phyloP scores from a whole-genome alignment of 345 rosid species.

The Physaria fendleri region DNA sequence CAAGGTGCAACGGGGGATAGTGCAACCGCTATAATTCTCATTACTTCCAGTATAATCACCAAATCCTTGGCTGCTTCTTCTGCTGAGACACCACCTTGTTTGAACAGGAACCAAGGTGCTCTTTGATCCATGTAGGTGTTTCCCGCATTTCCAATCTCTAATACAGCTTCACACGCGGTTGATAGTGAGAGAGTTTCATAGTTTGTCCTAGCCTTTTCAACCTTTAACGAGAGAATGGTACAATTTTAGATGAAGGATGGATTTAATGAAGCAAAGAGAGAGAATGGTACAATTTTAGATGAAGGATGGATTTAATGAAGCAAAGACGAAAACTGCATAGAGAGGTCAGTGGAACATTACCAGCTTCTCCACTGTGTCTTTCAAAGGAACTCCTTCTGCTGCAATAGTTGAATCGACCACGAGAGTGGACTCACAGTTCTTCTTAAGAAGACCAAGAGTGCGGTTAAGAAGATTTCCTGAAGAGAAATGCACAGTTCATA shows the following conservation, averaged over 20 bases:
- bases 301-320: neutral
- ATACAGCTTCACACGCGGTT: conserved; percentile 75
- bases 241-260: neutral
- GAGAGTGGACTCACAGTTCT: conserved; percentile 76
- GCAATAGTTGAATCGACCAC: conserved; percentile 66
- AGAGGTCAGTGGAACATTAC: conserved; percentile 30
- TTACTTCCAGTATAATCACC: conserved; percentile 73
- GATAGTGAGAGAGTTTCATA: conserved; percentile 68
- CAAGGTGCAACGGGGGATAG: conserved; percentile 70
- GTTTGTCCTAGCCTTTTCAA: conserved; percentile 53
- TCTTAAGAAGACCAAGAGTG: conserved; percentile 85
- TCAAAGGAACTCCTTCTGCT: conserved; percentile 57
- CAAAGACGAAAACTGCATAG: neutral
- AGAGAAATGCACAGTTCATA: neutral
- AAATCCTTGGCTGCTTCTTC: conserved; percentile 94
- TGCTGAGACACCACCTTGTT: conserved; percentile 75
- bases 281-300: neutral
- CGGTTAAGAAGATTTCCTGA: conserved; percentile 93
- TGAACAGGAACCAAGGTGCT: conserved; percentile 86
- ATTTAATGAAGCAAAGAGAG: neutral
- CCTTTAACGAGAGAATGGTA: conserved; percentile 33
- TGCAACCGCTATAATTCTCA: conserved; percentile 81
- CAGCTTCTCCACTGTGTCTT: conserved; percentile 60
- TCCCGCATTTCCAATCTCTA: conserved; percentile 87
- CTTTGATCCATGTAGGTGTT: conserved; percentile 73